Percentiles rank a stretch among this genome's conserved stretches.
Evolutionary conservation across 371 early-diverging fungal species (phyloP).

Genomic region (Entomophthora muscae): DNA sequence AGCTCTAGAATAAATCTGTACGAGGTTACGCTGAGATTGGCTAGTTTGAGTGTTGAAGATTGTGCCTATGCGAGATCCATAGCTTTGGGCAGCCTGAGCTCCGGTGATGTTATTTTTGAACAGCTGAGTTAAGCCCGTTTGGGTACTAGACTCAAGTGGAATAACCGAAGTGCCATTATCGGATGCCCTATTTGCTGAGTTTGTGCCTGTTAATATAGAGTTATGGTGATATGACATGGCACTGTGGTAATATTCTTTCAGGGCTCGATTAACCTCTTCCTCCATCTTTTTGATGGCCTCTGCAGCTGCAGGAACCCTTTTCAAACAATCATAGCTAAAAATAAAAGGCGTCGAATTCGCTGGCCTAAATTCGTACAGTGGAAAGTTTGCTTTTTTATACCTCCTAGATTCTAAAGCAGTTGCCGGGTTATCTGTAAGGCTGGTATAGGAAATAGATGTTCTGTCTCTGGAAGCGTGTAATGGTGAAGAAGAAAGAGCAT

Average conservation of each 20-base stretch:
- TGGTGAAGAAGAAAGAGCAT: no score
- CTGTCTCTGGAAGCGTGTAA: no score
- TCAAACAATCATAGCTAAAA: neutral
- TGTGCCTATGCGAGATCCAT: neutral
- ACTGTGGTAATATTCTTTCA: neutral
- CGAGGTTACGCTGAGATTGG: neutral
- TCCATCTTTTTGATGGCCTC: neutral
- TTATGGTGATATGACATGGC: neutral
- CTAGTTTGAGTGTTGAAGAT: neutral
- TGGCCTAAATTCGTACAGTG: no score
- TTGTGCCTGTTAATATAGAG: neutral
- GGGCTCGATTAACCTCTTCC: neutral
- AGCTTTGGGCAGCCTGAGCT: neutral
- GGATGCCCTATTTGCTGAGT: neutral
- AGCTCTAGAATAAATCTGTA: neutral
- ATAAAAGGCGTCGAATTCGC: no score
- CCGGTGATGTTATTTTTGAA: neutral
- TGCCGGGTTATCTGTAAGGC: no score
- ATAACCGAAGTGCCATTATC: neutral
- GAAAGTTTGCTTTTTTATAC: no score
- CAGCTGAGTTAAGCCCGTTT: neutral
- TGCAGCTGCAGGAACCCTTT: neutral
- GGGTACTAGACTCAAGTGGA: neutral
- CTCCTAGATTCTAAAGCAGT: no score
- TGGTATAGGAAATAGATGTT: no score